These are phyloP conservation scores for Stephanocyclus meneghinianus DNA, from an alignment of 352 stramenopile genomes.

Conservation along the genomic window DNA sequence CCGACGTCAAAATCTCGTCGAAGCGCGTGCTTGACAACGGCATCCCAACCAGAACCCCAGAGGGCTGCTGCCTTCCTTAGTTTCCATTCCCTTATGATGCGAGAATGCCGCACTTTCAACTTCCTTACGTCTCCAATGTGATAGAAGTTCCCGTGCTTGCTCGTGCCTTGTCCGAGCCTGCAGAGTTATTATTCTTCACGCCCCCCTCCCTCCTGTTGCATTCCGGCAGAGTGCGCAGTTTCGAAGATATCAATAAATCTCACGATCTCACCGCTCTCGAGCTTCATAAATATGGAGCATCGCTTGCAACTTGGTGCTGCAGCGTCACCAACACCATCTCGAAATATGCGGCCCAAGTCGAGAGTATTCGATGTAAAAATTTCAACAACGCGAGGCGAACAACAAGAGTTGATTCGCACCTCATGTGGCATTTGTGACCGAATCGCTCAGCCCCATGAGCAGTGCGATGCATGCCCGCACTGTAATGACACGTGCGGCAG, in stretches of 20 bases:
- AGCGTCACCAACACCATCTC: background rate
- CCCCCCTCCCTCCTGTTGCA: background rate
- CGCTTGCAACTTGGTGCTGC: background rate
- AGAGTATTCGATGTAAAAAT: background rate
- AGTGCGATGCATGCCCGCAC: constrained; percentile 33
- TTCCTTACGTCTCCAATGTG: background rate
- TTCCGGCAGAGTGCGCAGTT: background rate
- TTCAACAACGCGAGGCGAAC: background rate
- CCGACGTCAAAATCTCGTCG: background rate
- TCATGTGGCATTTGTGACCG: background rate
- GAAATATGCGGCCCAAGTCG: constrained; percentile 1
- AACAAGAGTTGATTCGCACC: background rate
- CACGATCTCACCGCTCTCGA: too few species aligned
- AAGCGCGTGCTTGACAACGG: background rate
- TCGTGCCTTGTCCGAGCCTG: background rate
- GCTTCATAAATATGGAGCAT: background rate
- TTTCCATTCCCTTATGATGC: background rate
- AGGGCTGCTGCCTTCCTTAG: background rate
- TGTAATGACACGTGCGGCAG: constrained; percentile 42
- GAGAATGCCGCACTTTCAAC: background rate
- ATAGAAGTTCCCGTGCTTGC: background rate
- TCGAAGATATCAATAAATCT: too few species aligned
- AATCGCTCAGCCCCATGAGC: background rate
- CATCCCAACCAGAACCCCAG: background rate
- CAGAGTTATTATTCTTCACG: background rate